Base-by-base conservation (phyloP, 1,284 basidiomycete genomes). In the Ceratobasidium theobromae region DNA sequence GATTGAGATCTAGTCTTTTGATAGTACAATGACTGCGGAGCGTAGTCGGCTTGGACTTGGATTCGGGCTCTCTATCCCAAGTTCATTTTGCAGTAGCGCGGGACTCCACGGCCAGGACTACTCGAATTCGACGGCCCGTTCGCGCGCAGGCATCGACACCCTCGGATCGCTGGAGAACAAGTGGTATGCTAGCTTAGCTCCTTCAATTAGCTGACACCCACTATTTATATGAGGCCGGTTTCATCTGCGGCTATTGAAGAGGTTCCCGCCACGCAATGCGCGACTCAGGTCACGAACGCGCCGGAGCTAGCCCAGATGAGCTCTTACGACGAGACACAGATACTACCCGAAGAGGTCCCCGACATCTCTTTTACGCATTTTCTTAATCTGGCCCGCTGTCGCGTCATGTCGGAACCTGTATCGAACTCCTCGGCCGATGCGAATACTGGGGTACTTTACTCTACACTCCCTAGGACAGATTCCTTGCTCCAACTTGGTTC, bases 401-500 rank as follows among this genome's bases (percentile, higher is more conserved):
- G 57, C 21, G 57, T 45, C 8, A 27, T n/a, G 21, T 60, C 57
- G 14, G 58, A 32, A 9, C 58, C 58, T 14, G 35, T 35, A 21
- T 16, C 46, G 16, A 11, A 16, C 27, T 18, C 25, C 11, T 21
- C 12, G 43, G 18, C 43, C 18, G 18, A 45, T 14, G 6, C 43
- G 43, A 45, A 14, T 45, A 11, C 43, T 6, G 18, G 18, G 5
- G 18, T 8, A 16, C 46, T 41, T 3, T 12, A 8, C n/a, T 35
- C 46, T 9, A 23, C 2, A 2, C 25, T 62, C 14, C 58, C 58
- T 3, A 62, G 58, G 41, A 48, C 48, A 6, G 58, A 62, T 35
- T 62, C 58, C 18, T 27, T 62, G 12, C 48, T 62, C 4, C 58
- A 46, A 6, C 58, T 62, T 16, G 58, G 48, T 21, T 62, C 58